phyloP scores from a whole-genome alignment of 2,329 filamentous ascomycete genomes.

The Cladosporium austrohemisphaericum region DNA sequence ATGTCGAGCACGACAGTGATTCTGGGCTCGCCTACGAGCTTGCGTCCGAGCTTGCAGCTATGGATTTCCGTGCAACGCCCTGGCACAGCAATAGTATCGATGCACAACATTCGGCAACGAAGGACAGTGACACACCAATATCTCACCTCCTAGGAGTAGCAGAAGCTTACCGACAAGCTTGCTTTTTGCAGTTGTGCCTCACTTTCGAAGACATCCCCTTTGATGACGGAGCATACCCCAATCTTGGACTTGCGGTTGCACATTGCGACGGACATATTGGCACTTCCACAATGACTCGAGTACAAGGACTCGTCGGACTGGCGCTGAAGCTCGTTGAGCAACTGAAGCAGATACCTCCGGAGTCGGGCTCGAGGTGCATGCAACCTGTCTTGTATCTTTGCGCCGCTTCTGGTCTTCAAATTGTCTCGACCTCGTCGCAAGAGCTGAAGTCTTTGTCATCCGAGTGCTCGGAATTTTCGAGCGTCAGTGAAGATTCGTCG shows the following conservation, averaged over 20 bases:
- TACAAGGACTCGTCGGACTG: not conserved
- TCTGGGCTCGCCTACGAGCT: not conserved
- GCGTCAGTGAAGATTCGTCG: not conserved
- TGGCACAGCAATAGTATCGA: not conserved
- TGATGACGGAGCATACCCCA: not conserved
- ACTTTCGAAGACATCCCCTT: slow-evolving; percentile 14
- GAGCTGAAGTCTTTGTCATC: not conserved
- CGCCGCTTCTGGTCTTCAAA: slow-evolving; percentile 12
- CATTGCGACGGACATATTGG: not conserved
- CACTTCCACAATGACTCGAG: not conserved
- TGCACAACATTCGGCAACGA: not conserved
- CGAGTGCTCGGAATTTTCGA: not conserved
- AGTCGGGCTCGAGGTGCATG: slow-evolving; percentile 17
- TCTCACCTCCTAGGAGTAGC: slow-evolving; percentile 16
- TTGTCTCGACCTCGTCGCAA: not conserved
- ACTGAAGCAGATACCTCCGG: slow-evolving; percentile 13
- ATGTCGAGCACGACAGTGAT: not conserved
- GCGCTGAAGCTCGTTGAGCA: slow-evolving; percentile 5
- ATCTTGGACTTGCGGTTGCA: not conserved
- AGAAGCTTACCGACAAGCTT: slow-evolving; percentile 17
- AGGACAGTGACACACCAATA: slow-evolving; percentile 16
- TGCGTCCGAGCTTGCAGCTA: not conserved
- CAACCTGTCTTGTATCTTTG: slow-evolving; percentile 17
- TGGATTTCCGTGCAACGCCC: not conserved
- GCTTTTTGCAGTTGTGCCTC: slow-evolving; percentile 16